Evolutionary conservation across 2,329 filamentous ascomycete species (phyloP), one percentile per base, ranked within the genome.

Genomic region (Ascomycota sp.): DNA sequence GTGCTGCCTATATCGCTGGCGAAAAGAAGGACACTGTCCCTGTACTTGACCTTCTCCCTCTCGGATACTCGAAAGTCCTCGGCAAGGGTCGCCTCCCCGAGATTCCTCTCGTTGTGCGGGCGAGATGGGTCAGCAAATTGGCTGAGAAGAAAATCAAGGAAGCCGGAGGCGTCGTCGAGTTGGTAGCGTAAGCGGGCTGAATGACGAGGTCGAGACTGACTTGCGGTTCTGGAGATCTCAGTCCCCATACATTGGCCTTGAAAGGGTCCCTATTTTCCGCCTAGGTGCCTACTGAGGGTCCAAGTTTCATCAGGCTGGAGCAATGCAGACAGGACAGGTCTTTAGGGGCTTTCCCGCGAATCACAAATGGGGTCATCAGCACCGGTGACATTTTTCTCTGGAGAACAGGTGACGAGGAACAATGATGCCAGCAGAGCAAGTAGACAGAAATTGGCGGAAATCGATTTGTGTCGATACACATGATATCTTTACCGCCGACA

Each of bases 111-210:
- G 81, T 98, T 51, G 85, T 98, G 45, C 81, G 81, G 55, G 86
- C 89, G 47, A 70, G 89, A 57, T 95, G 83, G 69, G 80, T 98
- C 63, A 83, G 75, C 70, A 78, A 79, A 57, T 75, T 93, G 59
- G 89, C 89, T 45, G 89, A 98, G 77, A 70, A 81, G 67, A 98
- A 98, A 79, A 94, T 98, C 64, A 92, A 80, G 58, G 82, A 89
- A 61, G 86, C 85, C 51, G 89, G 89, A 60, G 86, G 86, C 63
- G 80, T 93, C 52, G 68, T 92, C 51, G 82, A 94, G 72, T 71
- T 94, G 57, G 81, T 94, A 53, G 85, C 83, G 63, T 94, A 59
- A 54, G 48, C 43, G 28, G 19, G 21, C 17, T 22, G 10, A 23
- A 20, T 28, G 15, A 4, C 15, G 27, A 19, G 22, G 22, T 28